phyloP scores from a whole-genome alignment of 768 basidiomycete species.

The Lepiota subincarnata region DNA sequence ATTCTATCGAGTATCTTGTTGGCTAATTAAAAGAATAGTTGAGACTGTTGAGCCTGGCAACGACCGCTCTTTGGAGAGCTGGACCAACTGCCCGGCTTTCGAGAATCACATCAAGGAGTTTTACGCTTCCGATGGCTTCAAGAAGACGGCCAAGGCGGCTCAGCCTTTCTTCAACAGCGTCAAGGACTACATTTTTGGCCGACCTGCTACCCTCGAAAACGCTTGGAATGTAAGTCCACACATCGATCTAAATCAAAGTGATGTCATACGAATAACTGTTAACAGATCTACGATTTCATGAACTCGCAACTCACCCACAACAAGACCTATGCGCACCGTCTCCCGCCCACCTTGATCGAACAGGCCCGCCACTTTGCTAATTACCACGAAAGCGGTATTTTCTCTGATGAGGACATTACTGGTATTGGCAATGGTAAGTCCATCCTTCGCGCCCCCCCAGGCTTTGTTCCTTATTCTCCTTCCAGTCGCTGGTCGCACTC shows the following conservation, averaged over 20 bases:
- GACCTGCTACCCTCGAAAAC: slow-evolving; percentile 64
- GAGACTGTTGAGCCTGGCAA: slow-evolving; percentile 86
- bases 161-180: slow-evolving; percentile 61
- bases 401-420: slow-evolving; percentile 55
- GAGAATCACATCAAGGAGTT: slow-evolving; percentile 58
- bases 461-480: not conserved
- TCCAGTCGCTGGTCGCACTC: slow-evolving; percentile 77
- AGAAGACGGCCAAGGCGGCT: slow-evolving; percentile 51
- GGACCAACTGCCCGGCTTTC: slow-evolving; percentile 62
- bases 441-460: not conserved
- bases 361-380: slow-evolving; percentile 74
- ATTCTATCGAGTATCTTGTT: slow-evolving; percentile 1
- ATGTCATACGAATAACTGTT: slow-evolving; percentile 9
- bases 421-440: slow-evolving; percentile 78
- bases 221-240: slow-evolving; percentile 64
- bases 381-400: slow-evolving; percentile 76
- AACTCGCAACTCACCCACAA: slow-evolving; percentile 77
- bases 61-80: slow-evolving; percentile 80
- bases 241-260: not conserved
- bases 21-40: slow-evolving; percentile 32
- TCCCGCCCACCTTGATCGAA: slow-evolving; percentile 74
- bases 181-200: slow-evolving; percentile 70
- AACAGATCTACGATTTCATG: slow-evolving; percentile 72
- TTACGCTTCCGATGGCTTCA: slow-evolving; percentile 64
- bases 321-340: slow-evolving; percentile 72